phyloP scores from a whole-genome alignment of 2,329 filamentous ascomycete genomes.

The Cercospora sojina region DNA sequence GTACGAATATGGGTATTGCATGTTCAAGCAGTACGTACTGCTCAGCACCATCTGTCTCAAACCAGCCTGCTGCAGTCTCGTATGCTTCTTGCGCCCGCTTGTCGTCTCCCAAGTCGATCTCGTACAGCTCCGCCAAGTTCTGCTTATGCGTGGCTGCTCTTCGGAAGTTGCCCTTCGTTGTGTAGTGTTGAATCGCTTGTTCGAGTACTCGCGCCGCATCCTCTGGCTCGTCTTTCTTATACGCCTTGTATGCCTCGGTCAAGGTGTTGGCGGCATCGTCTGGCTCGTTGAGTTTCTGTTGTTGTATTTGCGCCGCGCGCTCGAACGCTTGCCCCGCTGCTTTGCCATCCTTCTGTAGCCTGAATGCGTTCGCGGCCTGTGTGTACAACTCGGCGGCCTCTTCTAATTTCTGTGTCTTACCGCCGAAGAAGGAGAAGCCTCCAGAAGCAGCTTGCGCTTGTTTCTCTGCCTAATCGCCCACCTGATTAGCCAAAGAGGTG shows the following conservation, averaged over 20 bases:
- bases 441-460: constrained; percentile 68
- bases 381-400: constrained; percentile 83
- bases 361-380: constrained; percentile 87
- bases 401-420: constrained; percentile 83
- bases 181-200: constrained; percentile 80
- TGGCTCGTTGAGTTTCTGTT: constrained; percentile 78
- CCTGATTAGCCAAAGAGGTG: constrained; percentile 7
- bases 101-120: constrained; percentile 74
- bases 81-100: constrained; percentile 80
- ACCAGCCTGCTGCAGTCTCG: constrained; percentile 84
- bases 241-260: constrained; percentile 92
- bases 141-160: constrained; percentile 89
- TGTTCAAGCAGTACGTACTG: constrained; percentile 59
- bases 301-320: constrained; percentile 76
- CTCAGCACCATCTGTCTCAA: constrained; percentile 79
- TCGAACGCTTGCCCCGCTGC: constrained; percentile 88
- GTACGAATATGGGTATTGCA: not conserved
- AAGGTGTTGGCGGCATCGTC: constrained; percentile 88
- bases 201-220: constrained; percentile 80
- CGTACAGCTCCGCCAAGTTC: constrained; percentile 80
- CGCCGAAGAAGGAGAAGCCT: constrained; percentile 88
- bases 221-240: constrained; percentile 78
- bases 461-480: constrained; percentile 73
- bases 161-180: constrained; percentile 83
- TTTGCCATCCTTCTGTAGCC: constrained; percentile 79